Percentiles rank a stretch among this genome's conserved stretches.
These are phyloP conservation scores for Thuja plicata DNA, from an alignment of 83 land plant species.

Conservation along the genomic window DNA sequence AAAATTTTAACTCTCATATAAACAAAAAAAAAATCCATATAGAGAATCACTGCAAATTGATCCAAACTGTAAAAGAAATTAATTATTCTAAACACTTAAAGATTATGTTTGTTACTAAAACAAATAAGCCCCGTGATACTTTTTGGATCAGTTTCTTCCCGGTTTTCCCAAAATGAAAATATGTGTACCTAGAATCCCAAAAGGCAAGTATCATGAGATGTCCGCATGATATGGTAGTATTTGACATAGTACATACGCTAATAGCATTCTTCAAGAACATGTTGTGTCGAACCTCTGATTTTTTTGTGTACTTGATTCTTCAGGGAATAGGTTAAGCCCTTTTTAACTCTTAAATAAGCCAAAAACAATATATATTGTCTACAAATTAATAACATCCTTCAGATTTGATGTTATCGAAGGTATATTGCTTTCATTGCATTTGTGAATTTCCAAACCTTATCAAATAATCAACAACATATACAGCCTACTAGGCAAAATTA, in stretches of 20 bases:
- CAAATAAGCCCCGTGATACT: not conserved
- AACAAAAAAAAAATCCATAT: too few relatives aligned
- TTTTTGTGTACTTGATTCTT: not conserved
- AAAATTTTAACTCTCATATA: too few relatives aligned
- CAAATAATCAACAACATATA: not conserved
- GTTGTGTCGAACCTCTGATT: not conserved
- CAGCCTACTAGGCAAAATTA: not conserved
- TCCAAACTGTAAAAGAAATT: not conserved
- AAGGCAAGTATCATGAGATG: not conserved
- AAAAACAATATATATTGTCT: not conserved
- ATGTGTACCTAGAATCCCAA: not conserved
- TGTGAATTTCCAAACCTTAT: not conserved
- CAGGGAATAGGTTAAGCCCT: not conserved
- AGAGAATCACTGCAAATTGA: not conserved
- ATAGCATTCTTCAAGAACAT: not conserved
- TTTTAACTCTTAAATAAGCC: not conserved
- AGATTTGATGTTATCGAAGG: not conserved
- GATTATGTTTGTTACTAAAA: not conserved
- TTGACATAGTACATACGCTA: too few relatives aligned
- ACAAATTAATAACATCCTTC: not conserved
- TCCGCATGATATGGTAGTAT: not conserved
- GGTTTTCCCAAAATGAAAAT: not conserved
- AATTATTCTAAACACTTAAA: not conserved
- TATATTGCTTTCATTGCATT: not conserved
- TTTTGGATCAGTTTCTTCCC: not conserved